phyloP scores from a whole-genome alignment of 73 alveolate species.

The Uronychia setigera region DNA sequence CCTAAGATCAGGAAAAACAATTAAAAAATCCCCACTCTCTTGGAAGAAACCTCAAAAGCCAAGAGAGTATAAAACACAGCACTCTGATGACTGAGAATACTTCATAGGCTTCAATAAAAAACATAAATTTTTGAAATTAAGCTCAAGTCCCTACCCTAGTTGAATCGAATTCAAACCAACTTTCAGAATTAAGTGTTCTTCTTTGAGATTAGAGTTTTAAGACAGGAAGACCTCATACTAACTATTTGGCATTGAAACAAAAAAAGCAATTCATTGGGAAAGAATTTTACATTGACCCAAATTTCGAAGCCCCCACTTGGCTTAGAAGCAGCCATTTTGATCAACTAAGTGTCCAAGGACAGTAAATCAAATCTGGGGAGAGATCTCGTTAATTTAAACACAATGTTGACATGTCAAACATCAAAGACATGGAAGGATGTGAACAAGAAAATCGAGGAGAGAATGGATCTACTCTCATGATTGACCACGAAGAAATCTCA shows the following conservation, averaged over 20 bases:
- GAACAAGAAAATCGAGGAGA: no score
- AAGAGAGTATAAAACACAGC: no score
- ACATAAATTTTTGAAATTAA: background rate
- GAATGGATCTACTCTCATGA: no score
- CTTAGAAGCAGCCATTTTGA: background rate
- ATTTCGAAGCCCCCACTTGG: background rate
- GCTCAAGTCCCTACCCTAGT: background rate
- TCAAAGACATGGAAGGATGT: background rate
- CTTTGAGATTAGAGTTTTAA: background rate
- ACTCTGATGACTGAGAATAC: no score
- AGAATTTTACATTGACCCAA: background rate
- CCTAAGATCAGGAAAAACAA: no score
- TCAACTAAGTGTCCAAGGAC: background rate
- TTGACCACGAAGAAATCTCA: no score
- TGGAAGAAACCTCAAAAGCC: no score
- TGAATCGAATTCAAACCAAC: background rate
- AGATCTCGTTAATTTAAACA: background rate
- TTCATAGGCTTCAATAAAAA: background rate
- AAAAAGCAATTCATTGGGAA: background rate
- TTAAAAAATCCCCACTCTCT: no score
- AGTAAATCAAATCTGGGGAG: background rate
- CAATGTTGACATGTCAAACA: background rate
- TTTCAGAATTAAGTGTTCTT: background rate
- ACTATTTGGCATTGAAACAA: background rate
- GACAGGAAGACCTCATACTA: background rate